Percentiles rank a stretch among this genome's conserved stretches.
Conservation (phyloP, 2,329 filamentous ascomycete genomes). For the Madurella fahalii region DNA sequence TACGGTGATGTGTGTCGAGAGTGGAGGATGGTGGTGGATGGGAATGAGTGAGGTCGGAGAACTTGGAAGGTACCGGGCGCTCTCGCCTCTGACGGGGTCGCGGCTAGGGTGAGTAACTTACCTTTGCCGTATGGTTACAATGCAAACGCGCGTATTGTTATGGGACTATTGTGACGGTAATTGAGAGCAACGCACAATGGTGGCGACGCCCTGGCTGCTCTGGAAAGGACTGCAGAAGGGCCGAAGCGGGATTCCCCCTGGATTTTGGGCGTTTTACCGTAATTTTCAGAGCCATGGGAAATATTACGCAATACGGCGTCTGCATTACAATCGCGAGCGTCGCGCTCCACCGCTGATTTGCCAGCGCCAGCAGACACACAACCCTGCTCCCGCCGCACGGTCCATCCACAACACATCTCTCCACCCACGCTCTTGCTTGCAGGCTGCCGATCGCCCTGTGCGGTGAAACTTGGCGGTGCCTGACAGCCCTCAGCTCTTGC, state of each 20-base stretch:
- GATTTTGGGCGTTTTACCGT: neutral
- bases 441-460: neutral
- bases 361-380: neutral
- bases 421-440: neutral
- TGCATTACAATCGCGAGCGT: neutral
- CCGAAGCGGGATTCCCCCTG: neutral
- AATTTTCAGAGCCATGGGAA: neutral
- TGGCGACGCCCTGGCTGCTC: too few relatives aligned
- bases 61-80: conserved; percentile 7
- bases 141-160: neutral
- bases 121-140: neutral
- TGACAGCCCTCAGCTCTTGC: neutral
- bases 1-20: conserved; percentile 6
- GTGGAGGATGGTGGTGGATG: conserved; percentile 10
- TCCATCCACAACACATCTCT: conserved; percentile 11
- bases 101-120: neutral
- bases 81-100: conserved; percentile 1
- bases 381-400: neutral
- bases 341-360: conserved; percentile 13
- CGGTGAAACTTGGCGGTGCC: neutral
- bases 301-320: neutral
- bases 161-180: neutral
- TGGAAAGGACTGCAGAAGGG: too few relatives aligned
- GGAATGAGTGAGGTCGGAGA: conserved; percentile 14
- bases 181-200: neutral